Conservation (phyloP, 2,329 filamentous ascomycete species). For the Ophiostoma australiae region DNA sequence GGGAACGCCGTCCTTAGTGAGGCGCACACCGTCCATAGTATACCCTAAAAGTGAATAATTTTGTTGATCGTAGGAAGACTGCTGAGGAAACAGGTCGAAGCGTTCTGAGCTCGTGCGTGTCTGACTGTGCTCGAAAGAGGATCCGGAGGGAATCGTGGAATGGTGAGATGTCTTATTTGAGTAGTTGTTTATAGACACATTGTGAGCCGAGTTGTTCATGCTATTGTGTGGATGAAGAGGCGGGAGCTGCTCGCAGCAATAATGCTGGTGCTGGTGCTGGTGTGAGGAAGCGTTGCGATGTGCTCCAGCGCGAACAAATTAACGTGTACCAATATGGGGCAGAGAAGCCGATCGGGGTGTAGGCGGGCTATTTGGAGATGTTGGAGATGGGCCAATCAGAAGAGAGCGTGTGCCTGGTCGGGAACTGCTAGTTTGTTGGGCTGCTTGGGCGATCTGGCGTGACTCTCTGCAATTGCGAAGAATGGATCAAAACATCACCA, state of each 20-base stretch:
- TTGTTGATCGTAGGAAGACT: background rate
- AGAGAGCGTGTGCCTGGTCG: background rate
- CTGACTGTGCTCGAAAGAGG: slow-evolving; percentile 44
- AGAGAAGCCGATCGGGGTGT: background rate
- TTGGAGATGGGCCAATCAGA: slow-evolving; percentile 21
- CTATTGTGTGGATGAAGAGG: background rate
- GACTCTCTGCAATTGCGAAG: background rate
- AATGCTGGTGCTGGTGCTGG: background rate
- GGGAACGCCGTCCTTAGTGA: slow-evolving; percentile 55
- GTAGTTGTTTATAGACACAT: slow-evolving; percentile 33
- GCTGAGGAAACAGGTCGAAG: background rate
- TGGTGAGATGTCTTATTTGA: slow-evolving; percentile 45
- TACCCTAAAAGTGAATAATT: background rate
- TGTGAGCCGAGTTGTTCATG: slow-evolving; percentile 24
- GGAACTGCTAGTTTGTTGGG: slow-evolving; percentile 12
- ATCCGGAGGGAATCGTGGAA: slow-evolving; percentile 46
- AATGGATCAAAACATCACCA: background rate
- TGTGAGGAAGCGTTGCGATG: slow-evolving; percentile 1
- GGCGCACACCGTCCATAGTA: slow-evolving; percentile 41
- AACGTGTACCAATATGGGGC: slow-evolving; percentile 12
- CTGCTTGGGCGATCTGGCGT: slow-evolving; percentile 16
- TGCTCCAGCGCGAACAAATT: slow-evolving; percentile 16
- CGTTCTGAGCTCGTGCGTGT: slow-evolving; percentile 33
- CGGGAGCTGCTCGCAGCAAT: background rate
- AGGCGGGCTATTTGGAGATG: slow-evolving; percentile 19